Evolutionary conservation across 805 yeast genomes (phyloP), one percentile per base, ranked within the genome.

Genomic region (Kluyveromyces nonfermentans): DNA sequence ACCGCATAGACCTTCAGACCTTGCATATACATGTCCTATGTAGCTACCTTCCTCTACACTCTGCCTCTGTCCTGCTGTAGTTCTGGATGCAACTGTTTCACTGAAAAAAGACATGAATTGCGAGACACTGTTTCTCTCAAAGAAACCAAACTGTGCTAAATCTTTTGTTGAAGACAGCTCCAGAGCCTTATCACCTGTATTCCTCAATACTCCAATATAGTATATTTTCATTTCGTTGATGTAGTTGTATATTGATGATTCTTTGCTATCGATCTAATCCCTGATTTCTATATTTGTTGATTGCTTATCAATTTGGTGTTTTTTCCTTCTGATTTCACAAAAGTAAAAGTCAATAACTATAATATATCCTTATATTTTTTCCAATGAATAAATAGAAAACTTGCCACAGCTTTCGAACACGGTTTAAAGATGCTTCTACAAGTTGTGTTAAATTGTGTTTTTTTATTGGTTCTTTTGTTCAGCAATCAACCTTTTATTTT

Each of bases 101-200:
- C 94, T 76, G 67, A 93, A 89, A 64, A 93, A 93, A 4, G 95
- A 78, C 95, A 90, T 85, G 67, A 93, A 90, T 65, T 90, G 96
- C 17, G 84, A 80, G 21, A 89, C 96, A 35, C 82, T 72, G 46
- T 73, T 66, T 54, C 89, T 74, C 68, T 90, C 96, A 64, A 93
- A 93, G 66, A 85, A 93, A 22, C 93, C 79, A 67, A 90, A 90
- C 53, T 82, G 82, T 20, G 87, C 74, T 48, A 93, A 73, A 59
- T 93, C 97, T 55, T 84, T 78, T 21, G 88, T 88, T 25, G 83
- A 73, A 6, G 87, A 69, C 42, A 93, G 73, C 65, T 87, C 96
- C 37, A 86, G 64, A 16, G 94, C 81, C 37, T 73, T 78, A 36
- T 72, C 74, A 7, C 67, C 72, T 20, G 64, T 60, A 48, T 80